Conservation (phyloP, 31 red algal genomes). For the Odonthalia washingtoniensis region DNA sequence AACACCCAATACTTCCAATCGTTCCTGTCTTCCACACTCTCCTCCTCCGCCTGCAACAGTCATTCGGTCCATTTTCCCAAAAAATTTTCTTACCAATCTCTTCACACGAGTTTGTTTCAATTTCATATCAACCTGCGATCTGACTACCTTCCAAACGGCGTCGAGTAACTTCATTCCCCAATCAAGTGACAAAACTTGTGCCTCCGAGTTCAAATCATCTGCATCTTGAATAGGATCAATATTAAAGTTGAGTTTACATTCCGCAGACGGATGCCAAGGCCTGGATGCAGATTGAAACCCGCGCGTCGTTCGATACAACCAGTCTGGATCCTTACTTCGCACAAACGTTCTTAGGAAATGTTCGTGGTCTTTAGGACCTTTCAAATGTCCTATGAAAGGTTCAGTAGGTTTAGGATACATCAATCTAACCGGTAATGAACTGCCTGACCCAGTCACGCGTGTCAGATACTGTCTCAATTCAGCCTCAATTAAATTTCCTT, state of each 20-base stretch:
- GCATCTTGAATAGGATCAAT: constrained; percentile 53
- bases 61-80: constrained; percentile 28
- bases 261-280: constrained; percentile 60
- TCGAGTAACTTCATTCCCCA: constrained; percentile 50
- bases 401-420: constrained; percentile 78
- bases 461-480: constrained; percentile 58
- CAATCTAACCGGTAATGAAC: constrained; percentile 44
- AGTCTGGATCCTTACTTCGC: constrained; percentile 60
- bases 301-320: not conserved
- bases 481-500: constrained; percentile 59
- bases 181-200: constrained; percentile 38
- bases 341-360: constrained; percentile 63
- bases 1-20: constrained; percentile 52
- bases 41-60: constrained; percentile 21
- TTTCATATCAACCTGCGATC: constrained; percentile 38
- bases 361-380: constrained; percentile 66
- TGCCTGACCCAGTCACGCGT: constrained; percentile 50
- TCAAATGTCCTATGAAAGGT: constrained; percentile 59
- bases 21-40: constrained; percentile 40
- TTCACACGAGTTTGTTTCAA: constrained; percentile 49
- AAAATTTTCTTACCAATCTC: constrained; percentile 47
- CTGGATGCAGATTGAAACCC: constrained; percentile 26
- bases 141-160: constrained; percentile 62
- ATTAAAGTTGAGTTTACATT: constrained; percentile 67
- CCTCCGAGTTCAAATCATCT: constrained; percentile 50